phyloP scores from a whole-genome alignment of 768 basidiomycete genomes.

The Inosperma sp. region DNA sequence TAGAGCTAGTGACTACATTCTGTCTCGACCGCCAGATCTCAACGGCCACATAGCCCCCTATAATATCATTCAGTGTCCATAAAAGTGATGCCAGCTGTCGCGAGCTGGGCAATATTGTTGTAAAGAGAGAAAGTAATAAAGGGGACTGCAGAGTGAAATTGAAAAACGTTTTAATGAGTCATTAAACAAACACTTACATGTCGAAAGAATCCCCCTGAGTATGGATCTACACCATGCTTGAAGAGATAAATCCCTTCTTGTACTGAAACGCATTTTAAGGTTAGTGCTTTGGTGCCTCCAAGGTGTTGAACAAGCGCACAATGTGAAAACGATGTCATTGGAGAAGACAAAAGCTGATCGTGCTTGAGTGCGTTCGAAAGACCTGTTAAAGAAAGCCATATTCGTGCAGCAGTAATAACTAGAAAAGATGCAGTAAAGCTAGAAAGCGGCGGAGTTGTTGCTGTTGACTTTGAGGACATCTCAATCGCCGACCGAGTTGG shows the following conservation, averaged over 20 bases:
- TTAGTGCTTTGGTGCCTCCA: too few species aligned
- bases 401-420: conserved; percentile 42
- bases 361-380: conserved; percentile 51
- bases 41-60: conserved; percentile 65
- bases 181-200: conserved; percentile 49
- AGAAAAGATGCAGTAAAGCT: conserved; percentile 30
- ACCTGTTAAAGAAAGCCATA: conserved; percentile 49
- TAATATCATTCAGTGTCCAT: conserved; percentile 67
- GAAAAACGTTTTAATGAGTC: not conserved
- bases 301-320: conserved; percentile 46
- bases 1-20: conserved; percentile 39
- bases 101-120: conserved; percentile 59
- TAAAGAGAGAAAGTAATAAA: conserved; percentile 70
- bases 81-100: conserved; percentile 45
- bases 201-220: conserved; percentile 78
- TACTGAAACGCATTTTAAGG: too few species aligned
- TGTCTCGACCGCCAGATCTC: conserved; percentile 65
- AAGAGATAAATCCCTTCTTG: conserved; percentile 86
- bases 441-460: conserved; percentile 10
- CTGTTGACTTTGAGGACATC: conserved; percentile 22
- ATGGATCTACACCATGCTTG: conserved; percentile 75
- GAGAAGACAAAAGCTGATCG: conserved; percentile 76
- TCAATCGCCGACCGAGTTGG: conserved; percentile 31
- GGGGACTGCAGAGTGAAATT: conserved; percentile 57
- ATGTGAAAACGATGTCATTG: conserved; percentile 73